Base-by-base conservation (phyloP, 148 eudicot genomes). In the Salicornia ramosissima region DNA sequence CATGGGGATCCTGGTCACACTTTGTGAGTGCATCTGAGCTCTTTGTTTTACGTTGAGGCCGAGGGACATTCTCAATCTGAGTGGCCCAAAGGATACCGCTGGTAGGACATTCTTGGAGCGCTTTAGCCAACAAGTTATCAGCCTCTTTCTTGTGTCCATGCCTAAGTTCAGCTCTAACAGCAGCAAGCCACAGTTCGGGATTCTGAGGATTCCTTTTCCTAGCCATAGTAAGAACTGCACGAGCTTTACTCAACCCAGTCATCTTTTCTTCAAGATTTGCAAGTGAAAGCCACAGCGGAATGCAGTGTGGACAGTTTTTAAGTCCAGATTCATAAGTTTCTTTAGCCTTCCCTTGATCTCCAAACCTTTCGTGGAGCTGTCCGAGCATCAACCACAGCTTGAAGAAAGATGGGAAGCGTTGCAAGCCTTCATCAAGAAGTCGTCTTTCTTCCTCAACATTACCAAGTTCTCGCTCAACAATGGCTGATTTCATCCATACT, bases 381-480 rank as follows among this genome's bases (percentile, higher is more conserved):
- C 98, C 98, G n/a, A 85, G 90, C 98, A 94, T 94, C 72, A 94
- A 71, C 98, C 96, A 94, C 40, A 94, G 55, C 70, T 94, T 94
- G 77, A 84, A 90, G 79, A 88, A 94, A 4, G 91, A 85, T 16
- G 92, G 88, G 76, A 87, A 94, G 19, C 56, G 87, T 60, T 82
- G 82, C 71, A 90, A 81, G 51, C 90, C 98, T 77, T 94, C 90
- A 50, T 94, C 84, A 64, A 93, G 88, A 42, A 94, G 71, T 72
- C 76, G 81, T 83, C 86, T 94, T 78, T 94, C 98, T 64, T 87
- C 97, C 0, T 53, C 81, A 45, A 65, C 75, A 77, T 90, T 87
- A n/a, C 98, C 92, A 52, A 94, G 76, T 75, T 90, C 97, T 73
- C 98, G 85, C 88, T 90, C 96, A n/a, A 90, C 96, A 71, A 94